Percentiles rank a stretch among this genome's conserved stretches.
Conservation (phyloP, 441 rosid species). For the Gossypium schwendimanii region DNA sequence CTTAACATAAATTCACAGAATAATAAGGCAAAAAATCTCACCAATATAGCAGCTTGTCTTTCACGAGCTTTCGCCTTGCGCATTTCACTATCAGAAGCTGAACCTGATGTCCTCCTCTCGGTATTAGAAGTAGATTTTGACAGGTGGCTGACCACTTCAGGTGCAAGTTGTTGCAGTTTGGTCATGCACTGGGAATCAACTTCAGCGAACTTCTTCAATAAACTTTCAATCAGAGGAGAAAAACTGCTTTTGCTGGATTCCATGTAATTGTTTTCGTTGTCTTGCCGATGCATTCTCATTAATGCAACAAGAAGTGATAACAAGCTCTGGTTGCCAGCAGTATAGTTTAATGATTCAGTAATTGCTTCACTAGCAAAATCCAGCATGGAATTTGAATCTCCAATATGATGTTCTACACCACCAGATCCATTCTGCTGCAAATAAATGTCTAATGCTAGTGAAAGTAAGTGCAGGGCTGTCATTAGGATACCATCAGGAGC, state of each 20-base stretch:
- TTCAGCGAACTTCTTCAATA: slow-evolving; percentile 77
- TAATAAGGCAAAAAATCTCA: slow-evolving; percentile 27
- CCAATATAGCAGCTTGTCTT: slow-evolving; percentile 94
- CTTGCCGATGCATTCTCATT: slow-evolving; percentile 62
- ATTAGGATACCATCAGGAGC: slow-evolving; percentile 73
- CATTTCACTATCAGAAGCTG: slow-evolving; percentile 57
- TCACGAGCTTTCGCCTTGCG: slow-evolving; percentile 91
- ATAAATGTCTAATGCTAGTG: slow-evolving; percentile 69
- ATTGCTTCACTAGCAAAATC: slow-evolving; percentile 65
- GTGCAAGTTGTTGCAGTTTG: slow-evolving; percentile 70
- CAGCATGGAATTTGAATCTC: slow-evolving; percentile 41
- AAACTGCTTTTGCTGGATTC: slow-evolving; percentile 62
- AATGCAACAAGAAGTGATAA: slow-evolving; percentile 83
- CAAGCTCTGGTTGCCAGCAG: slow-evolving; percentile 56
- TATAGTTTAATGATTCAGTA: slow-evolving; percentile 39
- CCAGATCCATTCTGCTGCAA: slow-evolving; percentile 44
- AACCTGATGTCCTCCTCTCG: slow-evolving; percentile 28
- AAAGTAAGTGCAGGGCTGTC: slow-evolving; percentile 76
- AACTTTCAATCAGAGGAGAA: slow-evolving; percentile 66
- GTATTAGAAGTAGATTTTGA: slow-evolving; percentile 22
- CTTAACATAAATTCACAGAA: neutral
- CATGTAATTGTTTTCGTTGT: slow-evolving; percentile 35
- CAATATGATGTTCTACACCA: slow-evolving; percentile 26
- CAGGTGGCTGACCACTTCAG: slow-evolving; percentile 58
- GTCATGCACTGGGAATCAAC: slow-evolving; percentile 58